phyloP scores from a whole-genome alignment of 164 flowering plant genomes.

The Akebia trifoliata region DNA sequence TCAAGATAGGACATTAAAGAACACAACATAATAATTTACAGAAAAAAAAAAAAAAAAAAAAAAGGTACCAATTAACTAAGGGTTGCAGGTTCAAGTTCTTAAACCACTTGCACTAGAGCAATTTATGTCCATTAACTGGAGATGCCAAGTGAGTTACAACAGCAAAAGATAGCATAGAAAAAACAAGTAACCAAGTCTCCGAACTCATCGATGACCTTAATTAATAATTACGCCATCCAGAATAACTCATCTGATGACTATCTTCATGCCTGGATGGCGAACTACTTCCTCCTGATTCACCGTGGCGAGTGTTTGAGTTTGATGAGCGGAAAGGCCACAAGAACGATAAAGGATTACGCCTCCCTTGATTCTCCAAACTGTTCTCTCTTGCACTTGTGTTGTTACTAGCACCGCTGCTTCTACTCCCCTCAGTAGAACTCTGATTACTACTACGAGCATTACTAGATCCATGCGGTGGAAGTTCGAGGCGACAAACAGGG shows the following conservation, averaged over 20 bases:
- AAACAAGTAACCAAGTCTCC: too few species aligned
- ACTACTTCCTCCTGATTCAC: constrained; percentile 39
- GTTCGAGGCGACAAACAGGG: constrained; percentile 81
- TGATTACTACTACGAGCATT: constrained; percentile 22
- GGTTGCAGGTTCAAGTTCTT: too few species aligned
- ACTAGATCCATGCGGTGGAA: constrained; percentile 38
- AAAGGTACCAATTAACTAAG: too few species aligned
- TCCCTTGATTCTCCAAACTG: constrained; percentile 31
- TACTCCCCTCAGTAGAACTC: constrained; percentile 25
- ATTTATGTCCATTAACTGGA: too few species aligned
- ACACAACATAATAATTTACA: too few species aligned
- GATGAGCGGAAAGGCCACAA: constrained; percentile 83
- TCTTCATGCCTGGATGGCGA: constrained; percentile 33
- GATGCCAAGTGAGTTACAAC: too few species aligned
- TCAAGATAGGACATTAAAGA: too few species aligned
- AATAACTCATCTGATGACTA: constrained; percentile 35
- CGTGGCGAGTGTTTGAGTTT: constrained; percentile 12
- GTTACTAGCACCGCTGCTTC: constrained; percentile 25
- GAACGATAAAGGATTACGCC: constrained; percentile 57
- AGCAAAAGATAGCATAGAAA: too few species aligned
- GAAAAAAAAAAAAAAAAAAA: too few species aligned
- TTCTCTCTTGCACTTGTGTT: constrained; percentile 25
- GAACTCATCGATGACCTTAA: too few species aligned
- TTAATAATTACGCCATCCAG: constrained; percentile 62
- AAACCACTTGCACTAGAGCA: too few species aligned